These are phyloP conservation scores for Daldinia concentrica DNA, from an alignment of 495 filamentous ascomycete species.

Conservation along the genomic window DNA sequence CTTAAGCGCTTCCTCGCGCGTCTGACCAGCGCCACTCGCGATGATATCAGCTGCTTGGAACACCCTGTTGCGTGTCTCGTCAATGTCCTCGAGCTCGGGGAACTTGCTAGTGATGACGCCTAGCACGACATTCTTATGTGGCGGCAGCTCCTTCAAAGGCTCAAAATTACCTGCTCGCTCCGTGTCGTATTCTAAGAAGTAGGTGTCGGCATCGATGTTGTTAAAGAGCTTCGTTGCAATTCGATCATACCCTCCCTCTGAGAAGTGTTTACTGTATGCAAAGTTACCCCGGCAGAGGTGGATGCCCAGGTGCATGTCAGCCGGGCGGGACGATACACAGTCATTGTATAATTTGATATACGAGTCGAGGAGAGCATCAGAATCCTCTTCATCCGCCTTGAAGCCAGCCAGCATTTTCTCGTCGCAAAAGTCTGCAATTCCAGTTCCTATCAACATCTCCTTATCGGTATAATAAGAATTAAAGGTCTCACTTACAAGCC, in stretches of 20 bases:
- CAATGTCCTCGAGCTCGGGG: constrained; percentile 69
- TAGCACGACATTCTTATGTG: constrained; percentile 73
- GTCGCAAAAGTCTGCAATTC: constrained; percentile 69
- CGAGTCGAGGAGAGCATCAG: constrained; percentile 68
- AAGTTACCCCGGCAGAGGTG: constrained; percentile 78
- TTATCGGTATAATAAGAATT: neutral
- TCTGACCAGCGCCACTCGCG: constrained; percentile 65
- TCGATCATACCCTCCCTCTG: constrained; percentile 74
- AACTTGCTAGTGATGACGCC: constrained; percentile 76
- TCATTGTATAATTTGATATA: constrained; percentile 77
- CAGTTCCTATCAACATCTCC: neutral
- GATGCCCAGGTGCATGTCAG: constrained; percentile 70
- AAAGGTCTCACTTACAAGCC: constrained; percentile 62
- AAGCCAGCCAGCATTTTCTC: constrained; percentile 72
- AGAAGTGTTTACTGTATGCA: constrained; percentile 72
- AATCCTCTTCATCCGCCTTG: constrained; percentile 63
- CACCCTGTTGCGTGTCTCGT: constrained; percentile 70
- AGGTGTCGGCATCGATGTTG: constrained; percentile 70
- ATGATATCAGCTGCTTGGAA: constrained; percentile 69
- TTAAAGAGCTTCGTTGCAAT: constrained; percentile 77
- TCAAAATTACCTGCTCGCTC: constrained; percentile 72
- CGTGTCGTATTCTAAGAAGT: constrained; percentile 79
- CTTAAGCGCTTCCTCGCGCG: constrained; percentile 65
- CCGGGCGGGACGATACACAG: constrained; percentile 63
- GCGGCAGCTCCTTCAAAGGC: constrained; percentile 70